These are phyloP conservation scores for Tetrahymena elliotti DNA, from an alignment of 73 alveolate species.

Conservation along the genomic window DNA sequence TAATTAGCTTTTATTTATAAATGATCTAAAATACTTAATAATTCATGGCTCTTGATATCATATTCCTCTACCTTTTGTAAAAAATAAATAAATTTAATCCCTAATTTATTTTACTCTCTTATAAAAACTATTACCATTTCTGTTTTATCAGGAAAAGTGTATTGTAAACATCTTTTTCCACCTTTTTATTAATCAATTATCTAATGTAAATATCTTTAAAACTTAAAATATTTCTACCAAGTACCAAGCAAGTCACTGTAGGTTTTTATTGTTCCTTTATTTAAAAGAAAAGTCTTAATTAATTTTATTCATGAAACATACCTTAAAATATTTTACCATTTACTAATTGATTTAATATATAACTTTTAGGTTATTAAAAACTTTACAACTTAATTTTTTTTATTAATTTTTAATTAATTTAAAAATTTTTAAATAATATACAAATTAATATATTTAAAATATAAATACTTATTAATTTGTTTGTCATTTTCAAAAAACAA, in stretches of 20 bases:
- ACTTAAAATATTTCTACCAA: background rate
- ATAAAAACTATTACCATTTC: background rate
- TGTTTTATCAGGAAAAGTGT: background rate
- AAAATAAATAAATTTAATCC: background rate
- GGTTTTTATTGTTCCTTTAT: background rate
- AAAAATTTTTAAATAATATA: no score
- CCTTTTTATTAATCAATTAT: background rate
- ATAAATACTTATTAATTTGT: no score
- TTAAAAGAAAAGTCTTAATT: no score
- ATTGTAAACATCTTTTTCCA: background rate
- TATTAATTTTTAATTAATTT: no score
- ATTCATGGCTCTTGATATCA: constrained; percentile 89
- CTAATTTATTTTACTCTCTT: background rate
- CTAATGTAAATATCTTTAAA: background rate
- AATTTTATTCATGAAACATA: background rate
- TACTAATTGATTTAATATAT: no score
- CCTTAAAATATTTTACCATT: background rate
- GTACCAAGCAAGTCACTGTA: background rate
- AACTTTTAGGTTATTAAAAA: background rate
- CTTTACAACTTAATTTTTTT: background rate
- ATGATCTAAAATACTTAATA: constrained; percentile 57
- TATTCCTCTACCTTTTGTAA: constrained; percentile 76
- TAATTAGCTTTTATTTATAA: background rate
- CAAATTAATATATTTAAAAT: no score
- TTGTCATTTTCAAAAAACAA: no score